Base-by-base conservation (phyloP, 768 basidiomycete species). In the Lactifluus volemus region DNA sequence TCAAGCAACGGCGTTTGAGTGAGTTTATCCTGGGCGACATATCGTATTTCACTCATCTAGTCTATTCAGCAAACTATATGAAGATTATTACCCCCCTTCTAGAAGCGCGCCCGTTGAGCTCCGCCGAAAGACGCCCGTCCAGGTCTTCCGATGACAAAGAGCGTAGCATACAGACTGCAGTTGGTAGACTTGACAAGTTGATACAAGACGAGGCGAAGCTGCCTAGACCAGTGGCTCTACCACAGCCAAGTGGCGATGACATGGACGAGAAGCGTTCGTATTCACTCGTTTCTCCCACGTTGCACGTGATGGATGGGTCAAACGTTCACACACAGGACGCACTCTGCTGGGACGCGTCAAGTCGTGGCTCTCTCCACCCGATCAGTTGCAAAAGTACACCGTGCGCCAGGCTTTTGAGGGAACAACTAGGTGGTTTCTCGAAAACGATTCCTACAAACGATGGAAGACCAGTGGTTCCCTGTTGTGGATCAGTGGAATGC, bases 281-380 rank as follows among this genome's bases (percentile, higher is more conserved):
- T 7, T 17, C 41, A 6, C 15, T 42, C 17, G 15, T 8, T 15
- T 29, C 36, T 17, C 36, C 52, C 14, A 4, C 14, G 36, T 19
- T 25, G 29, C 25, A 25, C 25, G 25, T 11, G 14, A 36, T 36
- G 41, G 50, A 12, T 17, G 3, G 25, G 15, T 47, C 36, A 38
- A 59, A 29, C 10, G 25, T 25, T 38, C 17, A 2, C 36, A 25
- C 42, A 11, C 32, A 59, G 21, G 25, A 36, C 3, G 10, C 21
- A 42, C 15, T 25, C 11, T 53, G n/a, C 15, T 30, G 19, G 21
- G 19, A 14, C n/a, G 42, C 5, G 4, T 53, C 9, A 10, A 17
- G 30, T 15, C 5, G 17, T 59, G 58, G 58, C 58, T 59, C 44
- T 59, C 51, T 0, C 58, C 58, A n/a, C 34, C 58, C 5, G 52